Base-by-base conservation (phyloP, 1,284 basidiomycete species). In the Irpex rosettiformis region DNA sequence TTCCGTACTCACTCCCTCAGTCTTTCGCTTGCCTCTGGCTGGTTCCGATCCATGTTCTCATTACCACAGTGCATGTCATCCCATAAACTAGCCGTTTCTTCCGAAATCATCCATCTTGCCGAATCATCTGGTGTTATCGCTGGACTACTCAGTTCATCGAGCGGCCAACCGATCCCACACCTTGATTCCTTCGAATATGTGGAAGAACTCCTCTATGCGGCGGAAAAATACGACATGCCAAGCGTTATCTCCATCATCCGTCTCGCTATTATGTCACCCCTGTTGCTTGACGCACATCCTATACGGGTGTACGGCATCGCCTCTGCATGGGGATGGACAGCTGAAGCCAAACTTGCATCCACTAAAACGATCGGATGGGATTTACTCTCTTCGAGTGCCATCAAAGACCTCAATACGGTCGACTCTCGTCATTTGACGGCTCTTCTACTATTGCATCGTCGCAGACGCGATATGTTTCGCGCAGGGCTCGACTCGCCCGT, bases 191-290 rank as follows among this genome's bases (percentile, higher is more conserved):
- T 79, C 64, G 79, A 83, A 62, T 64, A 66, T 29, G 67, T 86
- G 57, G 83, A 85, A 47, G 67, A 74, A 2, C 64, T 86, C 10
- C 70, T 86, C 3, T 79, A 75, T 57, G 82, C 81, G 0, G 79
- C 83, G 0, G 85, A 87, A 61, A 86, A 85, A 63, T 87, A 85
- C 66, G 85, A 86, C 47, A 85, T 85, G 79, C 76, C 81, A 0
- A 80, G 82, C 0, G 79, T 81, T 3, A 69, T 75, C 52, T 81
- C 81, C 13, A 75, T 83, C 59, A 64, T 84, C 49, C 81, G 82
- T 16, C 74, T 79, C 45, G 73, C 79, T 3, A 69, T 83, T 52
- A 73, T 80, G 64, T 77, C 75, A 0, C 78, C 78, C 0, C 67
- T 73, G 0, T 71, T 83, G 54, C 67, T 77, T 13, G 70, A 75